Percentiles rank a stretch among this genome's conserved stretches.
Evolutionary conservation across 2,329 filamentous ascomycete genomes (phyloP).

Genomic region (Beauveria sp.): DNA sequence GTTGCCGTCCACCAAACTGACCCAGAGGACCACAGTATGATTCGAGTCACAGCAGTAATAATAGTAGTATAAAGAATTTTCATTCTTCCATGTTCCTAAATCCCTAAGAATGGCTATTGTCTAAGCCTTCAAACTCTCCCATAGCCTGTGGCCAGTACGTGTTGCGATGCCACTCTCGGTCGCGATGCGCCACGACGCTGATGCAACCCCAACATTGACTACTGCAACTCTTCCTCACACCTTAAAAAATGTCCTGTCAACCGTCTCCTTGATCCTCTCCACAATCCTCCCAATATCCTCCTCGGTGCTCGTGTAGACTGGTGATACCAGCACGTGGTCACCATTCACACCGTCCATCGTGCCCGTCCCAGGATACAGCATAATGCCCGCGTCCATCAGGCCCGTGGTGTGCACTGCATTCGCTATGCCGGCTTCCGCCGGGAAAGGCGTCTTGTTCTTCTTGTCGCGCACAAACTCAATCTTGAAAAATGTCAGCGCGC

Average conservation of each 20-base stretch:
- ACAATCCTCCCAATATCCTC: conserved; percentile 17
- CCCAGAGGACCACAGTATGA: too few relatives aligned
- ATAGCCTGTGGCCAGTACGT: not conserved
- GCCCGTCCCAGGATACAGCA: conserved; percentile 33
- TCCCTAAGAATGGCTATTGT: not conserved
- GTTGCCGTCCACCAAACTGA: too few relatives aligned
- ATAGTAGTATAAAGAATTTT: too few relatives aligned
- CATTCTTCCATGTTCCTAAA: too few relatives aligned
- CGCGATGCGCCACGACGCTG: too few relatives aligned
- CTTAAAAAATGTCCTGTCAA: conserved; percentile 10
- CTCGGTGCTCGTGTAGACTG: conserved; percentile 38
- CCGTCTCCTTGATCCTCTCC: conserved; percentile 12
- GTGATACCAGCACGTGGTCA: conserved; percentile 19
- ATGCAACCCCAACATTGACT: not conserved
- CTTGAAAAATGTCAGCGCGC: conserved; percentile 10
- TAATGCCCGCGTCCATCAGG: conserved; percentile 35
- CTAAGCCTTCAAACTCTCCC: not conserved
- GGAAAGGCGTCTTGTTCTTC: conserved; percentile 20
- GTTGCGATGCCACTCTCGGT: not conserved
- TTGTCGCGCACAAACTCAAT: conserved; percentile 23
- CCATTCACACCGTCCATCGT: conserved; percentile 18
- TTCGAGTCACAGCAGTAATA: too few relatives aligned
- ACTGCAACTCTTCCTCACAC: not conserved
- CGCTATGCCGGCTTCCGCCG: conserved; percentile 23
- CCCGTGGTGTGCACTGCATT: conserved; percentile 28